Evolutionary conservation across 148 eudicot species (phyloP), one percentile per base, ranked within the genome.

Genomic region (Fagopyrum homotropicum): DNA sequence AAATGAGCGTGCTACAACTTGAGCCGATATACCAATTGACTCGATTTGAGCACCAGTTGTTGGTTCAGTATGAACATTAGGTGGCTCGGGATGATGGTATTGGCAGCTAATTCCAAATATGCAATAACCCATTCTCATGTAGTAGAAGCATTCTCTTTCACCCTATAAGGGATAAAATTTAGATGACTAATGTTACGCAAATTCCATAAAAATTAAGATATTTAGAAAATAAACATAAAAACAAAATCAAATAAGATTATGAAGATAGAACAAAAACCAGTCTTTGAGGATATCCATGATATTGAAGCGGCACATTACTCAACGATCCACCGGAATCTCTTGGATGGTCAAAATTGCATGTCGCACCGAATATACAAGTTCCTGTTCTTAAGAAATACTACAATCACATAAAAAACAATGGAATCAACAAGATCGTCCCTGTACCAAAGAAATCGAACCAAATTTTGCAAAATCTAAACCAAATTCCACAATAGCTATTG

Each of bases 91-190:
- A 82, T 93, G 98, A 87, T 93, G 86, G 90, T 85, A 93, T 93
- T 91, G 91, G 89, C 98, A 93, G 60, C 90, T 85, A 78, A 82
- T 72, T 69, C 94, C 97, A 77, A 88, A 93, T 83, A 87, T 91
- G 94, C 98, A 93, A 77, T 85, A 92, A 94, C 97, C 94, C 89
- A 94, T 93, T 83, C 89, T 87, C 89, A 93, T 84, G 91, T 89
- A 93, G 80, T 93, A 91, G 93, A 97, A 88, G 94, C 98, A 93
- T 80, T 89, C 94, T 80, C 81, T 82, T 86, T 86, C 97, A 73
- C 88, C 97, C 98, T 93, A 12, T 16, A 5, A 55, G 60, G 2
- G 8, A 4, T 4, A 16, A 16, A 55, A 16, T 55, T 19, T 15
- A 22, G 22, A n/a, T 7, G 6, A 55, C 6, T 55, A 55, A 55